Evolutionary conservation across 2,329 filamentous ascomycete genomes (phyloP).

Genomic region (Coniochaeta pulveracea): DNA sequence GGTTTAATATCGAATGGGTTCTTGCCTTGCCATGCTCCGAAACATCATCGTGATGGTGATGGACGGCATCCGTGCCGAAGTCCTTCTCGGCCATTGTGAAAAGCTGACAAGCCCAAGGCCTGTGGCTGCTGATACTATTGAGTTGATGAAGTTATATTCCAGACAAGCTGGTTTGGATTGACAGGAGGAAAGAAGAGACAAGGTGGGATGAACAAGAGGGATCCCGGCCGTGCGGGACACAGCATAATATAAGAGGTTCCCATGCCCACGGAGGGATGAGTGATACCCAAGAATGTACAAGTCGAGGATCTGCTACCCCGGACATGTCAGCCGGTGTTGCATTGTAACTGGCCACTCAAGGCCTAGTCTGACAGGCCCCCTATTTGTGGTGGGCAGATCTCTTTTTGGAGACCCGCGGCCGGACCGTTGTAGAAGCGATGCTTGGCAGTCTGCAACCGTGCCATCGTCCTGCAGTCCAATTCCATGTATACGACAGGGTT

Average conservation of each 20-base stretch:
- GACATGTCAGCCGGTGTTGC: conserved; percentile 1
- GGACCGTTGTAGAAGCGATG: no score
- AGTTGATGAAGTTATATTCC: background rate
- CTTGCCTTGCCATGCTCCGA: conserved; percentile 1
- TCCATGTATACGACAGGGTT: no score
- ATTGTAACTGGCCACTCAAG: conserved; percentile 1
- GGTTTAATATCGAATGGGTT: background rate
- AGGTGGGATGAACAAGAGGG: background rate
- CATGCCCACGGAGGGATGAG: background rate
- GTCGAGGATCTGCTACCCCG: background rate
- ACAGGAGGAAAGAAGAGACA: background rate
- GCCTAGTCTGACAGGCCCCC: background rate
- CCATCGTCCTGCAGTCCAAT: no score
- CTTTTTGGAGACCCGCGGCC: background rate
- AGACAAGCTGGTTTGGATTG: no score
- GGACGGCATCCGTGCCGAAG: background rate
- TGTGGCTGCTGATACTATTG: background rate
- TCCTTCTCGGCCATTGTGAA: conserved; percentile 3
- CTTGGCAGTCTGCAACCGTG: no score
- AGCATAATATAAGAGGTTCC: conserved; percentile 1
- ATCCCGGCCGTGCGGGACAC: conserved; percentile 1
- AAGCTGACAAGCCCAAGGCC: background rate
- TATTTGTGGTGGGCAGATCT: background rate
- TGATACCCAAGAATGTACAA: conserved; percentile 2
- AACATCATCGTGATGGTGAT: conserved; percentile 2